These are phyloP conservation scores for Telopea speciosissima DNA, from an alignment of 177 flowering plant species.

Conservation along the genomic window DNA sequence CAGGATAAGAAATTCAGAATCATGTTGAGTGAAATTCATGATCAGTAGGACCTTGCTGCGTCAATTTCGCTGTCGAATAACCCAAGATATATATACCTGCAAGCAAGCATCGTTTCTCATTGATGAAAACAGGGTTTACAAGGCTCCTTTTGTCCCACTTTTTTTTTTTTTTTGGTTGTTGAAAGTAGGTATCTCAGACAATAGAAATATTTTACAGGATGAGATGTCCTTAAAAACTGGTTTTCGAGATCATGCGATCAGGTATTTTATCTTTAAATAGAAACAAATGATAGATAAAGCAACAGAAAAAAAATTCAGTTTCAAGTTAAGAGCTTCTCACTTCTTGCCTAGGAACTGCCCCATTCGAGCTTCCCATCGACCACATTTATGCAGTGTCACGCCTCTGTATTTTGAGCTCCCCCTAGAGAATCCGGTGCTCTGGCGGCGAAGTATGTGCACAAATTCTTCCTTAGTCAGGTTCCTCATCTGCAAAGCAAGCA, in stretches of 20 bases:
- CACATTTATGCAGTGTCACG: constrained; percentile 48
- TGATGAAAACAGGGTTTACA: neutral
- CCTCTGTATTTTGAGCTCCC: constrained; percentile 55
- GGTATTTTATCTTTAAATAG: neutral
- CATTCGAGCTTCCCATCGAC: constrained; percentile 66
- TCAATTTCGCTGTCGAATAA: constrained; percentile 54
- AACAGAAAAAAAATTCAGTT: constrained; percentile 12
- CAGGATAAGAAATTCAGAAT: constrained; percentile 10
- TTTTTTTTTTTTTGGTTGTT: no score
- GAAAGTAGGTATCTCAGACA: neutral
- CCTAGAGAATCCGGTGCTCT: constrained; percentile 48
- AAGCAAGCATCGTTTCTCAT: constrained; percentile 19
- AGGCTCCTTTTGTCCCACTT: neutral
- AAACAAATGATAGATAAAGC: neutral
- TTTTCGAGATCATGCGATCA: neutral
- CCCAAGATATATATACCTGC: constrained; percentile 64
- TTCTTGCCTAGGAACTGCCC: constrained; percentile 91
- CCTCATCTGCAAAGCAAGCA: constrained; percentile 35
- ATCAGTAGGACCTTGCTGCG: constrained; percentile 50
- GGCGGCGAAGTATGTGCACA: constrained; percentile 60
- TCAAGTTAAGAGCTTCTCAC: constrained; percentile 35
- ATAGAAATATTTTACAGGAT: neutral
- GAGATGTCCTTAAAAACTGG: neutral
- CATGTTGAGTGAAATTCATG: constrained; percentile 19
- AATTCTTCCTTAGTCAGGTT: constrained; percentile 60